Base-by-base conservation (phyloP, 2,329 filamentous ascomycete species). In the Penicillium frequentans region DNA sequence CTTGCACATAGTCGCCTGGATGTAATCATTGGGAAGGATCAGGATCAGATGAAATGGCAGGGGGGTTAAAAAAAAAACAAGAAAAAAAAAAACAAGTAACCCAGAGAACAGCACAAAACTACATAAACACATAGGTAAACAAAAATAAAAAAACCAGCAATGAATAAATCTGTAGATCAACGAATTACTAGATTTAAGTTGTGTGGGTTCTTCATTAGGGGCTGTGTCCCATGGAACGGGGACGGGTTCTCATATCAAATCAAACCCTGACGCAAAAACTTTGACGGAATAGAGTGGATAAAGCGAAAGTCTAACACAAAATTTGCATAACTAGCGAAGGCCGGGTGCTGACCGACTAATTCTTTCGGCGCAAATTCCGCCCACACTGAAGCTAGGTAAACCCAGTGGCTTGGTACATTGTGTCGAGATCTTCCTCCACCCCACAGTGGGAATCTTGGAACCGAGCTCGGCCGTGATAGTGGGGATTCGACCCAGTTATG, bases 381-480 rank as follows among this genome's bases (percentile, higher is more conserved):
- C 29, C 19, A 10, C 9, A n/a, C 19, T 14, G 19, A 27, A 19
- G 23, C 10, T 26, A 13, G 19, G 29, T 37, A 13, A 37, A 9
- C 24, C 23, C 23, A 26, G 26, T 39, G 53, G 47, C 59, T 62
- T 55, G 59, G 56, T 54, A 54, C 50, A 49, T 33, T 21, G 44
- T 50, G 33, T 27, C 33, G 43, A 29, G 57, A 62, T 61, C 61
- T 46, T 52, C 49, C 48, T 13, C 26, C n/a, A 42, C 58, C 52
- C 63, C 63, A 62, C 61, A 62, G 52, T 29, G 49, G 42, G 42
- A 52, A 54, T 57, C 53, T 47, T 47, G 46, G 47, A 26, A 39
- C 43, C 55, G 49, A 42, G 45, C 29, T 50, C 27, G 46, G 46
- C 47, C 37, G 54, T 61, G 35, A 49, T 49, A 47, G 50, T 53